phyloP scores from a whole-genome alignment of 1,139 yeast species.

The Geotrichum aggregatum region DNA sequence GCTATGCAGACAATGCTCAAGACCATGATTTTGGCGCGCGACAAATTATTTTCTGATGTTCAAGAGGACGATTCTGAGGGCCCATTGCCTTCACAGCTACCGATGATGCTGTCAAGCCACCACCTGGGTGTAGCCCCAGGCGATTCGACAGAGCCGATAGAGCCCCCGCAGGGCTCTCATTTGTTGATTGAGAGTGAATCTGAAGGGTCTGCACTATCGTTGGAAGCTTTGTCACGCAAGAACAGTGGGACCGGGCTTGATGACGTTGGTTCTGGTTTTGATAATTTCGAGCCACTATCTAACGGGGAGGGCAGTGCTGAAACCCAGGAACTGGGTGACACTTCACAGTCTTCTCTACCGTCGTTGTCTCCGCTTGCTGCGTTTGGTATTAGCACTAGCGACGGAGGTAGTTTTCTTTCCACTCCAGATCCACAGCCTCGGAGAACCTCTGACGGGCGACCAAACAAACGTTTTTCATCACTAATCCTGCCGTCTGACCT shows the following conservation, averaged over 20 bases:
- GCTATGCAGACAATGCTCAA: constrained; percentile 41
- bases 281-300: neutral
- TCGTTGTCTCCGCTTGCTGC: neutral
- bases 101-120: constrained; percentile 1
- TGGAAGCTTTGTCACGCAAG: neutral
- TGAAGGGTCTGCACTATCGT: constrained; percentile 3
- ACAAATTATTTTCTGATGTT: constrained; percentile 30
- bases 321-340: too few relatives aligned
- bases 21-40: constrained; percentile 35
- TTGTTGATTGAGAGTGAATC: constrained; percentile 1
- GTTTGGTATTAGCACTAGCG: neutral
- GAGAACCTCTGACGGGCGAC: neutral
- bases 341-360: too few relatives aligned
- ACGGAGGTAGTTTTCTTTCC: neutral
- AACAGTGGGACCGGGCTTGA: neutral
- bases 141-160: neutral
- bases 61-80: constrained; percentile 15
- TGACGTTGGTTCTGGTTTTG: neutral
- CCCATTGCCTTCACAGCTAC: constrained; percentile 15
- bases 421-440: neutral
- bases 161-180: constrained; percentile 1
- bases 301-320: too few relatives aligned
- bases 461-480: neutral
- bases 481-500: neutral
- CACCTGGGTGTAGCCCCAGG: constrained; percentile 13